These are phyloP conservation scores for Themeda triandra DNA, from an alignment of 176 grass and related monocot genomes.

Conservation along the genomic window DNA sequence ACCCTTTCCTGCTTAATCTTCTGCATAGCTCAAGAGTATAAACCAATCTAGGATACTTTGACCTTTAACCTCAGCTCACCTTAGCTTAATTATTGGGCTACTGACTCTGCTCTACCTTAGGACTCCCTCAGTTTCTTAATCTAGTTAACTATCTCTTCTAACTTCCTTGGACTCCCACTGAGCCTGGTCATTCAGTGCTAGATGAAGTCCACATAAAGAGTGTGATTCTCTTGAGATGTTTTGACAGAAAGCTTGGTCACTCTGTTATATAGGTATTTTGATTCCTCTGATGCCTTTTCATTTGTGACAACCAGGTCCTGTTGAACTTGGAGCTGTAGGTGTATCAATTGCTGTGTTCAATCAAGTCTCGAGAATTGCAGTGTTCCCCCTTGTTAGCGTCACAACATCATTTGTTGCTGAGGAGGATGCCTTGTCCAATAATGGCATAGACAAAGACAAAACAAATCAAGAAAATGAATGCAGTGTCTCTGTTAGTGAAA, in stretches of 20 bases:
- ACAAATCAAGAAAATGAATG: constrained; percentile 26
- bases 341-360: constrained; percentile 91
- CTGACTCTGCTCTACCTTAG: background rate
- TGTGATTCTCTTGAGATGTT: background rate
- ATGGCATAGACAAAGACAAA: constrained; percentile 21
- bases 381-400: constrained; percentile 89
- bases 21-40: background rate
- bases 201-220: background rate
- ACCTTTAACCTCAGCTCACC: background rate
- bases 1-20: background rate
- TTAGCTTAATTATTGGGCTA: background rate
- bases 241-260: background rate
- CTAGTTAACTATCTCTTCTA: background rate
- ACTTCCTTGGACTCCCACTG: background rate
- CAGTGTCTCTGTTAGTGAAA: constrained; percentile 42
- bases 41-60: background rate
- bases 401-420: constrained; percentile 98
- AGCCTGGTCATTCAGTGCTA: background rate
- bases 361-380: constrained; percentile 82
- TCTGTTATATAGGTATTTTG: background rate
- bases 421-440: constrained; percentile 61
- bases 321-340: constrained; percentile 84
- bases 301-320: constrained; percentile 57
- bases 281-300: constrained; percentile 12
- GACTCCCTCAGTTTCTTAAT: background rate